Evolutionary conservation across 495 filamentous ascomycete species (phyloP).

Genomic region (Xylaria nigripes): DNA sequence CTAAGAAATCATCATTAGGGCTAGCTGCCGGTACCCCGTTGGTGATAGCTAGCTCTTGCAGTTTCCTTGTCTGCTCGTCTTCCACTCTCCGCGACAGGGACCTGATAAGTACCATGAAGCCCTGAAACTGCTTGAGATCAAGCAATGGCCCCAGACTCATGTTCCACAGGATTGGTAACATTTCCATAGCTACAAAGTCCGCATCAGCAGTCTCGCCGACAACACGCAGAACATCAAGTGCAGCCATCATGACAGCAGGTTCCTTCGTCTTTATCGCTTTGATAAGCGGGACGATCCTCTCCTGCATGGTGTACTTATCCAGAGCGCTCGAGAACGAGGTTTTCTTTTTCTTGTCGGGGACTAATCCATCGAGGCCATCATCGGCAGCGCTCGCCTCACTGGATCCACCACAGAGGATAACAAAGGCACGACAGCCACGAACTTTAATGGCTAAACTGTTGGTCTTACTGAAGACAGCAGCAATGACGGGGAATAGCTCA

Average conservation of each 20-base stretch:
- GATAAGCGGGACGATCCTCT: slow-evolving; percentile 85
- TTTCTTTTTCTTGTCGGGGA: slow-evolving; percentile 44
- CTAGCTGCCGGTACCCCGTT: slow-evolving; percentile 27
- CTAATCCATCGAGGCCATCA: slow-evolving; percentile 67
- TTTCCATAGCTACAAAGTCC: slow-evolving; percentile 89
- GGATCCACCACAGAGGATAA: slow-evolving; percentile 76
- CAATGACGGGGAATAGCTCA: slow-evolving; percentile 86
- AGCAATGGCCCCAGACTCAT: slow-evolving; percentile 88
- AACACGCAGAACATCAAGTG: slow-evolving; percentile 71
- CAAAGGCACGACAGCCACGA: slow-evolving; percentile 78
- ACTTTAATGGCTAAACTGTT: slow-evolving; percentile 92
- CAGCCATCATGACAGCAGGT: slow-evolving; percentile 94
- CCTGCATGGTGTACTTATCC: slow-evolving; percentile 95
- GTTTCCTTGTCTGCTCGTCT: slow-evolving; percentile 75
- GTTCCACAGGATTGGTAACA: slow-evolving; percentile 80
- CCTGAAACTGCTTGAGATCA: slow-evolving; percentile 76
- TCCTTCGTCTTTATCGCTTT: slow-evolving; percentile 96
- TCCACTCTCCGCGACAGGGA: slow-evolving; percentile 71
- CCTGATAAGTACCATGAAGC: slow-evolving; percentile 82
- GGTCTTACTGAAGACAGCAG: slow-evolving; percentile 82
- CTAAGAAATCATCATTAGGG: slow-evolving; percentile 49
- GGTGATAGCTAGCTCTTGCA: slow-evolving; percentile 65
- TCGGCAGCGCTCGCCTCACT: slow-evolving; percentile 37
- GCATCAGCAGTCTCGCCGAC: slow-evolving; percentile 75
- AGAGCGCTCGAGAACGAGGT: slow-evolving; percentile 62